These are phyloP conservation scores for Prosopis cineraria DNA, from an alignment of 306 rosid genomes.

Conservation along the genomic window DNA sequence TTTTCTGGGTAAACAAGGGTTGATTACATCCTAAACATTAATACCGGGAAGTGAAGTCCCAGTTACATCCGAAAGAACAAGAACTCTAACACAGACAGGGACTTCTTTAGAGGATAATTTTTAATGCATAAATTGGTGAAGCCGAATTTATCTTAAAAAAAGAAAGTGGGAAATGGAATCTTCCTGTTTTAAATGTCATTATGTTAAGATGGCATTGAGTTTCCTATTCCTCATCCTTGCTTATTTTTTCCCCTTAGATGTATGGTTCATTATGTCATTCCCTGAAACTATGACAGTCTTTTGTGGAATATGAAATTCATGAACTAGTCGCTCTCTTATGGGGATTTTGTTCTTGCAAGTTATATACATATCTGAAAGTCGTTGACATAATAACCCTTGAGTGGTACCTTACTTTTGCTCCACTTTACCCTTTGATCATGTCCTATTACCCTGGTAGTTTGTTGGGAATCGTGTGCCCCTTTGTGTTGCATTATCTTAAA, in stretches of 20 bases:
- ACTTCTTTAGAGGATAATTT: slow-evolving; percentile 2
- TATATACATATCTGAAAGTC: neutral
- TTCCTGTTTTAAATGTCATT: neutral
- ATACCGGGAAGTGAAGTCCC: neutral
- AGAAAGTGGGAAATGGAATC: neutral
- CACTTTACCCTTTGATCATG: neutral
- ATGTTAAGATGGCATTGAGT: neutral
- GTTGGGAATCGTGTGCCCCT: neutral
- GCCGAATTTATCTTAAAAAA: neutral
- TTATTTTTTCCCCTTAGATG: neutral
- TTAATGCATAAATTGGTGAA: neutral
- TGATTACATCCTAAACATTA: neutral
- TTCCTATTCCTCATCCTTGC: slow-evolving; percentile 14
- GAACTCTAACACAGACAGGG: neutral
- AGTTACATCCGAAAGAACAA: neutral
- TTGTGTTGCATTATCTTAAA: neutral
- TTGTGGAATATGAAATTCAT: slow-evolving; percentile 5
- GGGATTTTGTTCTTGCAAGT: neutral
- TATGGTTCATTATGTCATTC: neutral
- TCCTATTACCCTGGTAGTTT: neutral
- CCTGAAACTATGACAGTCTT: neutral
- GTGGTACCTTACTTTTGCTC: neutral
- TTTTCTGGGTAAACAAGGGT: neutral
- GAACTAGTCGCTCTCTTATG: neutral
- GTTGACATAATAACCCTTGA: neutral